Percentiles rank a stretch among this genome's conserved stretches.
phyloP scores from a whole-genome alignment of 2,329 filamentous ascomycete genomes.

The Beauveria brongniartii region DNA sequence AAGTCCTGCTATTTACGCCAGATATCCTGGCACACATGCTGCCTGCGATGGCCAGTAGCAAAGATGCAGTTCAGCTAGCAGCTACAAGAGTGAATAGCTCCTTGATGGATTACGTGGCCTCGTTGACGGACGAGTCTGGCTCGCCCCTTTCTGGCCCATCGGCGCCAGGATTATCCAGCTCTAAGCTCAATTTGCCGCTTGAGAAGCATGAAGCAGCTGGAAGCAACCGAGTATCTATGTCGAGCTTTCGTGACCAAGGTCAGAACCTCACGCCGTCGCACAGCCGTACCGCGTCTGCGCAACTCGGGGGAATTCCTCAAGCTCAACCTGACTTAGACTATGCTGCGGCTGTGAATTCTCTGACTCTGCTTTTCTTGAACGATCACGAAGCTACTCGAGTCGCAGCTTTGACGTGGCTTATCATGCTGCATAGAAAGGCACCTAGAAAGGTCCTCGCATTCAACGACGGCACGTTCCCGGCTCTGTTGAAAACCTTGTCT shows the following conservation, averaged over 20 bases:
- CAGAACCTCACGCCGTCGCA: conserved; percentile 44
- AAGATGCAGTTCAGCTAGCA: conserved; percentile 80
- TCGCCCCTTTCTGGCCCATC: conserved; percentile 19
- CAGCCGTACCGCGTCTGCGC: conserved; percentile 38
- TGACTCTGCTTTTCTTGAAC: conserved; percentile 90
- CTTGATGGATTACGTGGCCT: conserved; percentile 90
- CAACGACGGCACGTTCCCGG: conserved; percentile 95
- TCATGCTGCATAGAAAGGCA: conserved; percentile 95
- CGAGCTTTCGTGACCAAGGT: conserved; percentile 47
- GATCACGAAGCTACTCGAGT: conserved; percentile 95
- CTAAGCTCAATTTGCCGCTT: conserved; percentile 35
- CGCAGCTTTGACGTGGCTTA: conserved; percentile 88
- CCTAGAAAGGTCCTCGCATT: conserved; percentile 89
- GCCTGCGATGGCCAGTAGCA: conserved; percentile 85
- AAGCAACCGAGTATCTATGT: conserved; percentile 44
- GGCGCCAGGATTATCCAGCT: conserved; percentile 24
- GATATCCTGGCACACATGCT: conserved; percentile 85
- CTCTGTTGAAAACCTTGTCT: conserved; percentile 88
- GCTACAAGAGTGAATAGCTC: conserved; percentile 85
- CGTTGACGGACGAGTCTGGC: conserved; percentile 63
- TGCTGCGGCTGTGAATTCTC: conserved; percentile 82
- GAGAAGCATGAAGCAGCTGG: conserved; percentile 39
- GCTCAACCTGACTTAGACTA: conserved; percentile 78
- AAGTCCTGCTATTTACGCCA: conserved; percentile 90
- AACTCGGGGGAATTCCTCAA: conserved; percentile 33